Base-by-base conservation (phyloP, 2,329 filamentous ascomycete species). In the Penicillium concentricum region DNA sequence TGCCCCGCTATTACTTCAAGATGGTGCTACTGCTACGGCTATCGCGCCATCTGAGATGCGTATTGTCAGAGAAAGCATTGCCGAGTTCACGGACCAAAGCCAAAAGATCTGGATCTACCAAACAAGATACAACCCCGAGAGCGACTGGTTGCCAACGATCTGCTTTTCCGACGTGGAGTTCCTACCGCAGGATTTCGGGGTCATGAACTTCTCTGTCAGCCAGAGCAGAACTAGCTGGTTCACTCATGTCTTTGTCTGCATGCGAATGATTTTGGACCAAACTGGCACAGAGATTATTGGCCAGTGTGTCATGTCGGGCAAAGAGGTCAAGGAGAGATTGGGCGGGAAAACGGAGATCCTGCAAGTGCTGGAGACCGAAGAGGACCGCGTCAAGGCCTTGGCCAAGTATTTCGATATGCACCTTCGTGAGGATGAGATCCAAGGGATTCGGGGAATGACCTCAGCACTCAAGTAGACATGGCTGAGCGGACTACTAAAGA, bases 151-250 rank as follows among this genome's bases (percentile, higher is more conserved):
- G 22, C 76, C 82, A 1, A 82, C 79, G 46, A 90, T 90, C 69
- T 83, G 81, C 59, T 92, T 91, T 69, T 80, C 81, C 2, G 84
- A 88, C 58, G 76, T 81, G 16, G 87, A 89, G 70, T 89, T 88
- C 69, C 68, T 84, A 34, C 80, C 79, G 4, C 71, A 76, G 42
- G 87, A 90, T 70, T 89, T 85, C 64, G 79, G 78, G 35, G 75
- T 87, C 6, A 78, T 87, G 76, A 88, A 84, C 69, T 83, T 77
- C 63, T 82, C 68, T 45, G 84, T 82, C 1, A 84, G 82, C 60
- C 78, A 77, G 43, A 76, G 73, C 54, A 71, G 74, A 22, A 68
- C 70, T 30, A 82, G 78, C 54, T 83, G 79, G 68, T 87, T 88
- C 69, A 82, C 80, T 12, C 74, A 77, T 54, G 78, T 68, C 3